phyloP scores from a whole-genome alignment of 2,329 filamentous ascomycete genomes.

The Emericellopsis atlantica region DNA sequence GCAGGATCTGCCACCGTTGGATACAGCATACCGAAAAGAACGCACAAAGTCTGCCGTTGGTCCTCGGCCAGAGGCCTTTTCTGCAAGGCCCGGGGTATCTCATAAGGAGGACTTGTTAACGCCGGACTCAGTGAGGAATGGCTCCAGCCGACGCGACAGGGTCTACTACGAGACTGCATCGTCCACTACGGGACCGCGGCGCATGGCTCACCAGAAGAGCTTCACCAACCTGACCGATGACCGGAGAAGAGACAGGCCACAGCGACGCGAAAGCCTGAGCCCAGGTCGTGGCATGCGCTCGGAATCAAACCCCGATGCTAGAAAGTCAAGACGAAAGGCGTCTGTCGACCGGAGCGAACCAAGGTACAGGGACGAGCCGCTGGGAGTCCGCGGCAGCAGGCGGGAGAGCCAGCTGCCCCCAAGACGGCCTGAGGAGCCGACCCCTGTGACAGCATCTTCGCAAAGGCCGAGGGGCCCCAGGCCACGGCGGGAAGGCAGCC shows the following conservation, averaged over 20 bases:
- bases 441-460: conserved; percentile 6
- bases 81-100: conserved; percentile 13
- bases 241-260: conserved; percentile 4
- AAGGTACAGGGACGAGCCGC: conserved; percentile 3
- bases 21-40: conserved; percentile 23
- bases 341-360: conserved; percentile 19
- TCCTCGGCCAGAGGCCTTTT: conserved; percentile 17
- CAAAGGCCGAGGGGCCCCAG: conserved; percentile 12
- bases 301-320: conserved; percentile 8
- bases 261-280: conserved; percentile 3
- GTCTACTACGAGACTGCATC: conserved; percentile 19
- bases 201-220: conserved; percentile 11
- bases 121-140: conserved; percentile 27
- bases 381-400: conserved; percentile 11
- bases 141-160: conserved; percentile 27
- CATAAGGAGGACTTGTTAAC: conserved; percentile 23
- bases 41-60: conserved; percentile 22
- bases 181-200: neutral
- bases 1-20: conserved; percentile 29
- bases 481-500: conserved; percentile 18
- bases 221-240: conserved; percentile 15
- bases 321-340: conserved; percentile 11
- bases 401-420: conserved; percentile 10
- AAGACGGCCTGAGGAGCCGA: conserved; percentile 1
- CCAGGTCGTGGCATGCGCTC: conserved; percentile 5